Evolutionary conservation across 2,329 filamentous ascomycete genomes (phyloP), one percentile per base, ranked within the genome.

Genomic region (Arthroderma sp.): DNA sequence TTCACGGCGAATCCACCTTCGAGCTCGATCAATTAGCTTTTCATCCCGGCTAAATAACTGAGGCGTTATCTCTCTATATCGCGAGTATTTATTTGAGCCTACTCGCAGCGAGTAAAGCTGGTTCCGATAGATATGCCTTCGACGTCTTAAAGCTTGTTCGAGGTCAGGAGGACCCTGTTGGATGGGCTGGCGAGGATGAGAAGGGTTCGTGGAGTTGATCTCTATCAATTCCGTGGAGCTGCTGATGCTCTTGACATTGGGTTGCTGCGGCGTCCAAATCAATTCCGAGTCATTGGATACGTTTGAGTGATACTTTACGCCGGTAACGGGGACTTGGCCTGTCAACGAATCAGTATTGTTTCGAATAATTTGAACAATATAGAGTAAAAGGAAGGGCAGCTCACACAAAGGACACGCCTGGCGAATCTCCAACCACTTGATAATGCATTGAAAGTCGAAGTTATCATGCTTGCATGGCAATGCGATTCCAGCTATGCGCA

Each of bases 371-470:
- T 22, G 15, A 22, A 22, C 31, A 32, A 30, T n/a, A 36, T n/a
- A 22, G 15, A 3, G 3, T 22, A 22, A 2, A 22, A 22, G 15
- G 15, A 22, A 28, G 6, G 4, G 59, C 55, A 32, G 80, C 68
- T 36, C 80, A 75, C 88, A 96, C 43, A 95, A 70, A 11, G 89
- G 88, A 57, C 88, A 95, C 40, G 70, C 74, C 0, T 80, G 70
- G 6, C 76, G 75, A 51, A 83, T 71, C 53, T 86, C 74, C 4
- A 94, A 69, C 88, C 89, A 95, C 63, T 74, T 87, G 22, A 81
- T 66, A 4, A 94, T 74, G 61, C 88, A 96, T 8, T 86, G 62
- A 58, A 87, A 93, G 68, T 95, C 87, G 60, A 93, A 94, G 53
- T 80, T 78, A 46, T 70, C 66, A 67, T 96, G 88, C 36, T 76